These are phyloP conservation scores for Tubosaeta sp. DNA, from an alignment of 768 basidiomycete species.

Conservation along the genomic window DNA sequence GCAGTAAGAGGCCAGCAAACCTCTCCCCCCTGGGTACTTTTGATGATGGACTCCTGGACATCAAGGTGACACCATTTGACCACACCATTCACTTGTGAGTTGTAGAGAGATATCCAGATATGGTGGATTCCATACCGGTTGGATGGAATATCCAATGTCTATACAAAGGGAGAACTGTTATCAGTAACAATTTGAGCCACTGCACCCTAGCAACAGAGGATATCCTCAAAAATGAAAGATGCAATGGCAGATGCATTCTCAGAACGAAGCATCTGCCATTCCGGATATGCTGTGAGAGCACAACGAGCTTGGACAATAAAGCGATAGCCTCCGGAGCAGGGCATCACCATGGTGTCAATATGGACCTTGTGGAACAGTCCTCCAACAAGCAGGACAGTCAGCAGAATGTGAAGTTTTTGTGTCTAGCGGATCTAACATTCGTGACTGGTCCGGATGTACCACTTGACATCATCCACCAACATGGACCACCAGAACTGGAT, in stretches of 20 bases:
- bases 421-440: conserved; percentile 26
- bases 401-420: conserved; percentile 18
- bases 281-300: conserved; percentile 2
- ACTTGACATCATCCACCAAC: conserved; percentile 18
- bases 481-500: neutral
- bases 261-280: conserved; percentile 30
- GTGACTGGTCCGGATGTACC: conserved; percentile 32
- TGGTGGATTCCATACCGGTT: neutral
- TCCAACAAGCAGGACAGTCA: neutral
- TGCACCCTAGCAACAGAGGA: conserved; percentile 3
- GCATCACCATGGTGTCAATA: conserved; percentile 3
- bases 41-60: conserved; percentile 4
- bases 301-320: conserved; percentile 17
- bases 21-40: neutral
- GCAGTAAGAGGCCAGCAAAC: neutral
- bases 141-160: neutral
- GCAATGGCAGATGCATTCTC: conserved; percentile 11
- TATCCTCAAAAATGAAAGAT: conserved; percentile 16
- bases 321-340: neutral
- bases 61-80: neutral
- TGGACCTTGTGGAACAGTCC: conserved; percentile 12
- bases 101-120: conserved; percentile 1
- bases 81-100: neutral
- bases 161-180: neutral
- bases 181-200: too few species aligned